These are phyloP conservation scores for Phytophthora podocarpi DNA, from an alignment of 352 stramenopile genomes.

Conservation along the genomic window DNA sequence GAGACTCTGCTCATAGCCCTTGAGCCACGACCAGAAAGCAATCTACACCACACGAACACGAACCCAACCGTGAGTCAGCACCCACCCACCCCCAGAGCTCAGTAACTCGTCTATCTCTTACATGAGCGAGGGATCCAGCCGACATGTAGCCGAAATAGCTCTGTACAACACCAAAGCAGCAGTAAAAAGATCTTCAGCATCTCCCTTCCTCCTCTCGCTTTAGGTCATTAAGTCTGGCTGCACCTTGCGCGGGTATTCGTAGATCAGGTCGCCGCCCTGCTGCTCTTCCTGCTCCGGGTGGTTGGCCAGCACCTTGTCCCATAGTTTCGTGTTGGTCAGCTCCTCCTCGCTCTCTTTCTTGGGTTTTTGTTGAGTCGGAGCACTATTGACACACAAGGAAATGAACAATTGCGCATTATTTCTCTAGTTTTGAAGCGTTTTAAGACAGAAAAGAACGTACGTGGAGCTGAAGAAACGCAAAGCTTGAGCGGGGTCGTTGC, in stretches of 20 bases:
- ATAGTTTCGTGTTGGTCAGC: slow-evolving; percentile 75
- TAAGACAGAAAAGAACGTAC: slow-evolving; percentile 21
- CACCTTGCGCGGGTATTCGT: slow-evolving; percentile 87
- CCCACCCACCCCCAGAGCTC: background rate
- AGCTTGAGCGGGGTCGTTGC: slow-evolving; percentile 5
- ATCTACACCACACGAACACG: slow-evolving; percentile 49
- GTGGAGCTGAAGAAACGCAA: slow-evolving; percentile 47
- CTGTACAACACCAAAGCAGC: slow-evolving; percentile 31
- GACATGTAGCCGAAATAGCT: slow-evolving; percentile 85
- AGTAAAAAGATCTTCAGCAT: background rate
- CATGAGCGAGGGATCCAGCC: slow-evolving; percentile 76
- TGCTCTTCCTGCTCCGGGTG: slow-evolving; percentile 55
- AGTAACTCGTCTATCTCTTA: slow-evolving; percentile 25
- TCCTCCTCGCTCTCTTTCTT: slow-evolving; percentile 36
- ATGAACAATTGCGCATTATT: background rate
- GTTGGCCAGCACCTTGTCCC: slow-evolving; percentile 67
- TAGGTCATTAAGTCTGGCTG: background rate
- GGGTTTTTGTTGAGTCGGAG: slow-evolving; percentile 19
- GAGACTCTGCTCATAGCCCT: slow-evolving; percentile 87
- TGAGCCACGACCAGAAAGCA: slow-evolving; percentile 89
- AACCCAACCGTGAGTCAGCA: background rate
- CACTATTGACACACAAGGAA: slow-evolving; percentile 16
- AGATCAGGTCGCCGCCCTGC: slow-evolving; percentile 75
- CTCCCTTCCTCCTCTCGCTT: background rate
- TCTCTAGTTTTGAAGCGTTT: background rate